Percentiles rank a stretch among this genome's conserved stretches.
These are phyloP conservation scores for Sporothrix variecibatus DNA, from an alignment of 2,329 filamentous ascomycete species.

Conservation along the genomic window DNA sequence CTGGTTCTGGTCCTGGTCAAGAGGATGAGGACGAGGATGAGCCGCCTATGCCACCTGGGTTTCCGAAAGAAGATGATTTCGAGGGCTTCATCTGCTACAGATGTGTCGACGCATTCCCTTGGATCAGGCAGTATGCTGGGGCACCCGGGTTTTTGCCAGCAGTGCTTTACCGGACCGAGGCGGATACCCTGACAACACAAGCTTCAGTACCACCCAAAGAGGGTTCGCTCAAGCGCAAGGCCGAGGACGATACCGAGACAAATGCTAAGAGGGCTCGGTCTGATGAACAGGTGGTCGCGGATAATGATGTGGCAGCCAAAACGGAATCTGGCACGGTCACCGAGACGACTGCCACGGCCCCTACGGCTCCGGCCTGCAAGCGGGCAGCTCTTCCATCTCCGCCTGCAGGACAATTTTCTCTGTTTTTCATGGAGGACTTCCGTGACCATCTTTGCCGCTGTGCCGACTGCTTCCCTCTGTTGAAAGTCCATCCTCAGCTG, in stretches of 20 bases:
- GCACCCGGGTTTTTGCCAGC: slow-evolving; percentile 76
- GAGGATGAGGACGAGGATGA: slow-evolving; percentile 42
- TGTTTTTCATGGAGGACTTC: slow-evolving; percentile 81
- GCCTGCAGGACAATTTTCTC: slow-evolving; percentile 65
- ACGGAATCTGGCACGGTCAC: slow-evolving; percentile 21
- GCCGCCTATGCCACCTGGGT: slow-evolving; percentile 75
- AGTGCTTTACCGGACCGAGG: slow-evolving; percentile 53
- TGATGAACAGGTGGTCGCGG: background rate
- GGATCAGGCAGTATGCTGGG: slow-evolving; percentile 87
- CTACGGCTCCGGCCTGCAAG: slow-evolving; percentile 52
- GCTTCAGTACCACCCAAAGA: slow-evolving; percentile 13
- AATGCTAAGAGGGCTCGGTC: slow-evolving; percentile 51
- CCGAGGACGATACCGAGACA: slow-evolving; percentile 52
- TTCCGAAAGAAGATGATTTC: slow-evolving; percentile 86
- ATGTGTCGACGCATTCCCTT: slow-evolving; percentile 82
- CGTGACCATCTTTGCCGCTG: slow-evolving; percentile 83
- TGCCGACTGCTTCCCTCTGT: slow-evolving; percentile 71
- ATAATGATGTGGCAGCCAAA: background rate
- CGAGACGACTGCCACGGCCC: background rate
- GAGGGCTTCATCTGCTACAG: slow-evolving; percentile 93
- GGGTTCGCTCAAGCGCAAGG: slow-evolving; percentile 65
- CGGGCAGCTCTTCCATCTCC: slow-evolving; percentile 58
- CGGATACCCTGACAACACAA: background rate
- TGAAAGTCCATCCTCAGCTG: slow-evolving; percentile 74
- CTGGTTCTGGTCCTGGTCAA: slow-evolving; percentile 14